Base-by-base conservation (phyloP, 371 early-diverging fungal species). In the Fennellomyces sp. region DNA sequence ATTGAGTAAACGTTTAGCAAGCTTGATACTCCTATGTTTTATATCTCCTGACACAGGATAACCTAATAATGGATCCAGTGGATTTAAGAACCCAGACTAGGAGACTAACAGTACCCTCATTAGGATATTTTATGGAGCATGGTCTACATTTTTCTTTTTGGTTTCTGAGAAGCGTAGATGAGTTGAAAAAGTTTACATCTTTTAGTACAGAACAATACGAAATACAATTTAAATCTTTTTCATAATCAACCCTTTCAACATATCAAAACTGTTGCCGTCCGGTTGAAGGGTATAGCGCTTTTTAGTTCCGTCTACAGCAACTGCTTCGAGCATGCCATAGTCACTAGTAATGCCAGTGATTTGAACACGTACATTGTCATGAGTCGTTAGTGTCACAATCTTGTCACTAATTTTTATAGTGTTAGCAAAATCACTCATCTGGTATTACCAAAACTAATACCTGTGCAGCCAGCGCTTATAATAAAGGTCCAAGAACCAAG, bases 231-330 rank as follows among this genome's bases (percentile, higher is more conserved):
- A 73, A 52, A 65, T 50, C 61, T 95, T 94, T n/a, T 82, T 78
- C 19, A 78, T 77, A 58, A 97, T 90, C 47, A 98, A 70, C 0
- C 95, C 94, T 49, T 89, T 87, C 73, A 97, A 78, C 94, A 97
- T 95, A 68, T 98, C 98, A 70, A 98, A 98, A 25, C 91, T 89
- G 68, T 97, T 97, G 10, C 97, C 97, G 65, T 96, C 97, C 2
- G 98, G 98, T 69, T 94, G 93, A 47, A 98, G 78, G 5, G 85
- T 80, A 63, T 84, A 86, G 15, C 78, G 71, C 27, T 82, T 72
- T 2, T 72, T 76, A 6, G 77, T 72, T 0, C 80, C 78, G 55
- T 78, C 79, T 0, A 86, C 62, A 8, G 82, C 85, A 28, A 87
- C 80, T 5, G 92, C 91, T 49, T 82, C 73, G 47, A 97, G 68